Evolutionary conservation across 2,329 filamentous ascomycete species (phyloP).

Genomic region (Sporothrix brasiliensis): DNA sequence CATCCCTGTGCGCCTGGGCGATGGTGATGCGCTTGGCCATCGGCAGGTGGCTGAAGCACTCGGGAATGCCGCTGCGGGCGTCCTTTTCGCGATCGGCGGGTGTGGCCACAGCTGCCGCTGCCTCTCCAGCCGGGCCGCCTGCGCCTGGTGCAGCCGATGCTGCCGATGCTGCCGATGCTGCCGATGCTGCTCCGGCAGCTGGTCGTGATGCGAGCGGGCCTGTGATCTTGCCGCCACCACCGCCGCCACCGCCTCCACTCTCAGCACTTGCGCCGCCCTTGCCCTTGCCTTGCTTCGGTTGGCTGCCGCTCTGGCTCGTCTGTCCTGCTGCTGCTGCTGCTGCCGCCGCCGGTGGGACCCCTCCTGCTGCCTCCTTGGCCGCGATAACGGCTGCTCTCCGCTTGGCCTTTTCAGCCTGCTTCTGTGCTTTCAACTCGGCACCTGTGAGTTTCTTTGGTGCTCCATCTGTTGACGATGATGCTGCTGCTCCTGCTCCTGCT

Average conservation of each 20-base stretch:
- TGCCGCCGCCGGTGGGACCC: conserved; percentile 42
- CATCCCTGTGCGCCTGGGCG: conserved; percentile 68
- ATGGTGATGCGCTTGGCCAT: conserved; percentile 62
- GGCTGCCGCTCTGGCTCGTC: conserved; percentile 46
- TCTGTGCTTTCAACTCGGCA: conserved; percentile 83
- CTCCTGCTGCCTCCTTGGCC: conserved; percentile 51
- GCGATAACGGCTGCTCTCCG: conserved; percentile 73
- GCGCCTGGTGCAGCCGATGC: conserved; percentile 35
- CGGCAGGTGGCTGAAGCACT: conserved; percentile 80
- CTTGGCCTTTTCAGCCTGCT: conserved; percentile 89
- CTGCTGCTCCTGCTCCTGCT: conserved; percentile 16
- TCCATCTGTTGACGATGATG: conserved; percentile 33
- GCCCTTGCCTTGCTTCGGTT: conserved; percentile 54
- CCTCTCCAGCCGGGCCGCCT: conserved; percentile 36
- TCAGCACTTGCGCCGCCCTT: conserved; percentile 42
- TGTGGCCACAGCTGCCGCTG: conserved; percentile 47
- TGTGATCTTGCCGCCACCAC: conserved; percentile 37
- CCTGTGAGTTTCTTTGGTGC: conserved; percentile 62
- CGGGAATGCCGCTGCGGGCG: conserved; percentile 67
- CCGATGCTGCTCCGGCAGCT: conserved; percentile 38
- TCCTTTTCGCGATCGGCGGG: conserved; percentile 57
- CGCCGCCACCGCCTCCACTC: conserved; percentile 40
- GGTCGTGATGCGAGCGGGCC: conserved; percentile 37
- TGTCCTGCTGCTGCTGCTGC: conserved; percentile 45
- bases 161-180: conserved; percentile 35